Evolutionary conservation across 805 yeast species (phyloP), one percentile per base, ranked within the genome.

Genomic region (Candida nonsorbophila): DNA sequence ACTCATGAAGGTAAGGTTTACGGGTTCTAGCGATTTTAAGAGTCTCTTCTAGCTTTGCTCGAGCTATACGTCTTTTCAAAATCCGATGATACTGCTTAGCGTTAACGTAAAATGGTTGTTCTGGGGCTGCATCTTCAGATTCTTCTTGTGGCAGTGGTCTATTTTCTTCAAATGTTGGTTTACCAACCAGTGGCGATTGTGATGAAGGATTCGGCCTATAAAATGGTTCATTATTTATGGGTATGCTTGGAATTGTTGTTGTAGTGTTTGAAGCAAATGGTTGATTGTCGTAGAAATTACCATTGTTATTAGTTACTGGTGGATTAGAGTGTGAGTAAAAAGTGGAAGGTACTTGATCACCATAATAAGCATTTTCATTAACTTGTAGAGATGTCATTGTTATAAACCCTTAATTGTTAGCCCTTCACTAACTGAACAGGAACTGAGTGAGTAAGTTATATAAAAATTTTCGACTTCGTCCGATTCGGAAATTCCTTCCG

Each of bases 61-160:
- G 69, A 0, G 98, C 97, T 24, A 87, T 72, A 44, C 99, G 74
- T 49, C 99, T 72, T 54, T 92, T 92, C 43, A 92, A 61, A 11
- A 92, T 92, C 24, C 99, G 77, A 47, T 92, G 96, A 47, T 92
- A 92, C 49, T 92, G 99, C 55, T 92, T 92, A 7, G 98, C 98
- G 54, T 92, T 92, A 24, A 92, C 98, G 48, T 92, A 92, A 49
- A 87, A 87, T 1, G 97, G 98, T 55, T 90, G 95, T 50, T 88
- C 96, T 25, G 25, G 42, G 32, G 34, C 40, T 5, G 37, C 34
- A 11, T 36, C 38, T 1, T 24, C 30, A n/a, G n/a, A n/a, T n/a
- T n/a, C n/a, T n/a, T n/a, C n/a, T n/a, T n/a, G n/a, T n/a, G n/a
- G n/a, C n/a, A n/a, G n/a, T n/a, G n/a, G 28, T 15, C n/a, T 25